These are phyloP conservation scores for Saccharomycopsis capsularis DNA, from an alignment of 805 yeast genomes.

Conservation along the genomic window DNA sequence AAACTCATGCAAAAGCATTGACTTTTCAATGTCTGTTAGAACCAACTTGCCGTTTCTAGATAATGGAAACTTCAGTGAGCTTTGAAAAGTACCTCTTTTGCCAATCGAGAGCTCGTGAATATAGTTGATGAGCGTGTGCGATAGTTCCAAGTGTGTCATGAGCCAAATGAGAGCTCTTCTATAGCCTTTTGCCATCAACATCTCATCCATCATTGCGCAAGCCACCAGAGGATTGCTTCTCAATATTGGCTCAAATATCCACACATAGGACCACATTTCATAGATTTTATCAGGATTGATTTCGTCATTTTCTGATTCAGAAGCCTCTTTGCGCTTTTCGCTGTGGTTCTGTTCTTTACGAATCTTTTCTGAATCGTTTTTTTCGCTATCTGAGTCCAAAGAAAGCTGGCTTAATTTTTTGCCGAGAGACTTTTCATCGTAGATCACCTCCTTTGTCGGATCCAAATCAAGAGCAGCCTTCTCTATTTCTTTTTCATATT, in stretches of 20 bases:
- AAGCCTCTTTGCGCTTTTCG: not conserved
- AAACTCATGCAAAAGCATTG: slow-evolving; percentile 66
- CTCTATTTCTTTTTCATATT: slow-evolving; percentile 4
- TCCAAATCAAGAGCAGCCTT: not conserved
- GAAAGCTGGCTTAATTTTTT: not conserved
- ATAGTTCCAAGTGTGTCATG: slow-evolving; percentile 53
- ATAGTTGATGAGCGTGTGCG: slow-evolving; percentile 51
- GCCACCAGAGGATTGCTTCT: slow-evolving; percentile 46
- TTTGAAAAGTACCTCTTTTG: slow-evolving; percentile 37
- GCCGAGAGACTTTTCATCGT: not conserved
- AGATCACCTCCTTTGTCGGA: not conserved
- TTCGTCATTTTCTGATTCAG: not conserved
- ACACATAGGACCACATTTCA: not conserved
- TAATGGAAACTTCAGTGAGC: slow-evolving; percentile 26
- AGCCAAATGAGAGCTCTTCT: slow-evolving; percentile 62
- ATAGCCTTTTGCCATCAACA: slow-evolving; percentile 59
- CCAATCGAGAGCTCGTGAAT: slow-evolving; percentile 54
- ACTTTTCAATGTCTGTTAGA: slow-evolving; percentile 52
- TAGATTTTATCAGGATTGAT: slow-evolving; percentile 4
- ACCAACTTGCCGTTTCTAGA: slow-evolving; percentile 50
- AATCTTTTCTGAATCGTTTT: not conserved
- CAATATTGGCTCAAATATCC: slow-evolving; percentile 45
- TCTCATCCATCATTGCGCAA: slow-evolving; percentile 56
- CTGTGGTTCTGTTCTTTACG: not conserved
- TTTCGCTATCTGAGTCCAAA: not conserved